phyloP scores from a whole-genome alignment of 768 basidiomycete genomes.

The Clathrus columnatus region DNA sequence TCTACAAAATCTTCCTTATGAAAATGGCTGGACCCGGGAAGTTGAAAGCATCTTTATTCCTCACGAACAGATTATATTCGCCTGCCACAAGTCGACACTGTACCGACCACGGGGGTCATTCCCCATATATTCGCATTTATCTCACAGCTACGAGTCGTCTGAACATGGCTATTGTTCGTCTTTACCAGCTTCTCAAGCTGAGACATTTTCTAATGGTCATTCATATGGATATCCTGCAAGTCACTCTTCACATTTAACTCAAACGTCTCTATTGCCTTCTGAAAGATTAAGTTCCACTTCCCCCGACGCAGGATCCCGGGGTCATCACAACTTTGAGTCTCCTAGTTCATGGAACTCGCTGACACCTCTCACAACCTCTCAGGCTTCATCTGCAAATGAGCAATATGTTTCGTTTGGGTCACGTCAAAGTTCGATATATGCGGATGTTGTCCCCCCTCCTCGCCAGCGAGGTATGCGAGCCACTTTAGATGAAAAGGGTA shows the following conservation, averaged over 20 bases:
- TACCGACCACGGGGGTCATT: constrained; percentile 18
- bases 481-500: constrained; percentile 43
- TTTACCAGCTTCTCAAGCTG: background rate
- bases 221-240: constrained; percentile 6
- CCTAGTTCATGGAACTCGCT: constrained; percentile 30
- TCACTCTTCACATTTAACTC: constrained; percentile 12
- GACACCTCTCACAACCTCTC: constrained; percentile 27
- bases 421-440: background rate
- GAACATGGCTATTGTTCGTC: background rate
- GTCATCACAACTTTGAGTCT: constrained; percentile 11
- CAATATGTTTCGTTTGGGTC: background rate
- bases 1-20: constrained; percentile 43
- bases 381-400: constrained; percentile 12
- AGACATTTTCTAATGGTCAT: background rate
- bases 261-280: constrained; percentile 12
- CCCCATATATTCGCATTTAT: background rate
- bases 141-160: background rate
- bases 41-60: constrained; percentile 88
- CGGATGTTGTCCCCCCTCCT: constrained; percentile 42
- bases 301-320: constrained; percentile 13
- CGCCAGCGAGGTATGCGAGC: constrained; percentile 38
- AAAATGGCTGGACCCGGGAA: constrained; percentile 44
- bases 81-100: constrained; percentile 57
- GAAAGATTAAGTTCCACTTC: constrained; percentile 6
- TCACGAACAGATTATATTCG: constrained; percentile 76